Conservation (phyloP, 148 eudicot genomes). For the Heliamphora exappendiculata region DNA sequence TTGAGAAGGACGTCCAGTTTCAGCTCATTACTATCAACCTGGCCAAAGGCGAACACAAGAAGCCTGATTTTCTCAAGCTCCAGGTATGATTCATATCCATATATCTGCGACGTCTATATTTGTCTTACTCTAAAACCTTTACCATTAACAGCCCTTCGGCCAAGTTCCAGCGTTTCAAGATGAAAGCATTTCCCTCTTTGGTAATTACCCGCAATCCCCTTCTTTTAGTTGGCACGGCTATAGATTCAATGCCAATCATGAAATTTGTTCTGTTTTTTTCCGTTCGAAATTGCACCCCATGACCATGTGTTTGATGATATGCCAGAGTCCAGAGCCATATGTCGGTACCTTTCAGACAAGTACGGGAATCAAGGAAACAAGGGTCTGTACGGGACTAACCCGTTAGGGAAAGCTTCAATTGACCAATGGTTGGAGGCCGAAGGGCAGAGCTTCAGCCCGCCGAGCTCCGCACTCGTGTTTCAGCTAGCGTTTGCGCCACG, state of each 20-base stretch:
- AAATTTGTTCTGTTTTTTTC: background rate
- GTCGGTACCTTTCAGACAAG: conserved; percentile 66
- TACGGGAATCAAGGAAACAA: conserved; percentile 54
- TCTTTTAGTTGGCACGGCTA: background rate
- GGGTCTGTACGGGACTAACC: conserved; percentile 55
- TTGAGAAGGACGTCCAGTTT: conserved; percentile 71
- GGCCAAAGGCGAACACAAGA: conserved; percentile 71
- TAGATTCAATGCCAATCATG: background rate
- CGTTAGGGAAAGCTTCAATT: conserved; percentile 70
- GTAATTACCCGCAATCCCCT: conserved; percentile 25
- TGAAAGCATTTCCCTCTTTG: conserved; percentile 64
- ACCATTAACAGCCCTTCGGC: conserved; percentile 60
- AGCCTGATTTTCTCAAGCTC: conserved; percentile 60
- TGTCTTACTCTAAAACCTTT: background rate
- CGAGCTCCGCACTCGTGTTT: conserved; percentile 54
- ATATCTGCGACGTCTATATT: background rate
- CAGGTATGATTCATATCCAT: conserved; percentile 29
- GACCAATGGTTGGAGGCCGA: conserved; percentile 93
- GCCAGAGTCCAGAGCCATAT: conserved; percentile 76
- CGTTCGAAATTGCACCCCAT: background rate
- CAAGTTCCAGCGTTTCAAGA: conserved; percentile 91
- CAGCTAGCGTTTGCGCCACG: conserved; percentile 76
- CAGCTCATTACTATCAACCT: conserved; percentile 48
- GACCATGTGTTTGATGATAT: background rate
- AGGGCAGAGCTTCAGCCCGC: conserved; percentile 65